Evolutionary conservation across 2,329 filamentous ascomycete genomes (phyloP).

Genomic region (Colletotrichum tabaci): DNA sequence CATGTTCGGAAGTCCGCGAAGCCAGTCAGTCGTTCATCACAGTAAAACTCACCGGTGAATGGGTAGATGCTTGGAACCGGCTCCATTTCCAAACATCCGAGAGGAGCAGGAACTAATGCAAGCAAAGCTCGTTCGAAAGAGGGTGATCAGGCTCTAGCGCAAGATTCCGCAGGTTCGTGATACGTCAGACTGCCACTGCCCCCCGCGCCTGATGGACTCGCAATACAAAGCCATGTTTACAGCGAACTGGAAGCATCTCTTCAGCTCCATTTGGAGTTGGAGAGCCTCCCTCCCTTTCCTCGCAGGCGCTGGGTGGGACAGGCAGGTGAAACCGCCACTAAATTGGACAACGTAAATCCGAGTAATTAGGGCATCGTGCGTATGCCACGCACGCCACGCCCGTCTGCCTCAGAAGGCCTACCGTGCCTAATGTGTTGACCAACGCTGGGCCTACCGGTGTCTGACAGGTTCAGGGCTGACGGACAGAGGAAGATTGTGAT

Average conservation of each 20-base stretch:
- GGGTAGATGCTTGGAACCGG: not conserved
- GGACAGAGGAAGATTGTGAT: slow-evolving; percentile 2
- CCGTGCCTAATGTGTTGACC: not conserved
- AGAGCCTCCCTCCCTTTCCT: slow-evolving; percentile 7
- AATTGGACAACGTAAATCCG: slow-evolving; percentile 4
- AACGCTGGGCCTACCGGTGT: not conserved
- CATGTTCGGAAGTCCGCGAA: slow-evolving; percentile 7
- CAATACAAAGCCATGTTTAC: not conserved
- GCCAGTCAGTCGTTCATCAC: not conserved
- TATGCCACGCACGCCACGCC: no score
- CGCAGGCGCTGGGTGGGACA: not conserved
- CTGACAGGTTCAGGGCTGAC: slow-evolving; percentile 5
- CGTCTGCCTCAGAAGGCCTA: not conserved
- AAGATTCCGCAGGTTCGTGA: not conserved
- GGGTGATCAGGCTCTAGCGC: not conserved
- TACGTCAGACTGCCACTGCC: slow-evolving; percentile 3
- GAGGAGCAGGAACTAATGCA: not conserved
- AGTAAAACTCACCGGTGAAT: not conserved
- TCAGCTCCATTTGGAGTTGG: not conserved
- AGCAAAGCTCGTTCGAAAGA: not conserved
- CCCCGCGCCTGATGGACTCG: not conserved
- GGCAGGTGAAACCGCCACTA: slow-evolving; percentile 16
- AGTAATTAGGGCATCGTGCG: not conserved
- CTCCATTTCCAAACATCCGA: not conserved
- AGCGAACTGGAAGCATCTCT: not conserved